These are phyloP conservation scores for Penicillium sp. DNA, from an alignment of 2,329 filamentous ascomycete genomes.

Conservation along the genomic window DNA sequence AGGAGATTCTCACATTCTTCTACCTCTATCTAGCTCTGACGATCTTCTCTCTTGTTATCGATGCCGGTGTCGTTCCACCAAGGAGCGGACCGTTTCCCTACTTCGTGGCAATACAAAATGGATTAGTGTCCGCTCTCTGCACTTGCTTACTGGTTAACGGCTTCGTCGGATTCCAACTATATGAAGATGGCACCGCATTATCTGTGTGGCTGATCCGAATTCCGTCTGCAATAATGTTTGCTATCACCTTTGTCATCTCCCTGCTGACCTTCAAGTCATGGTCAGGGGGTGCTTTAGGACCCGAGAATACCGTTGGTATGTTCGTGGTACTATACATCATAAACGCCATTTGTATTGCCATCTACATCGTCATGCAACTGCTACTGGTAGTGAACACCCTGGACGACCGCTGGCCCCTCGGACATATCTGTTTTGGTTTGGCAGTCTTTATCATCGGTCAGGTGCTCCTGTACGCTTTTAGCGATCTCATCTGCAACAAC, in stretches of 20 bases:
- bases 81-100: conserved; percentile 80
- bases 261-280: conserved; percentile 91
- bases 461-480: conserved; percentile 88
- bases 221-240: conserved; percentile 76
- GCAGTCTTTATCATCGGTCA: conserved; percentile 92
- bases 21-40: conserved; percentile 93
- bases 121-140: conserved; percentile 79
- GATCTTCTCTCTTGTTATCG: conserved; percentile 82
- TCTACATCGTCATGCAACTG: conserved; percentile 86
- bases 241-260: conserved; percentile 81
- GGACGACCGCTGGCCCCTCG: conserved; percentile 92
- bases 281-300: conserved; percentile 81
- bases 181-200: conserved; percentile 91
- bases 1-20: conserved; percentile 85
- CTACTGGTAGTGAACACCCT: conserved; percentile 85
- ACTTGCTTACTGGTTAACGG: conserved; percentile 93
- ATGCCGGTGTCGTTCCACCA: conserved; percentile 87
- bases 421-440: conserved; percentile 84
- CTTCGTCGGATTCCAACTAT: conserved; percentile 96
- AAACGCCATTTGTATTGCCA: conserved; percentile 79
- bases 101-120: conserved; percentile 85
- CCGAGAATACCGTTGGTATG: conserved; percentile 81
- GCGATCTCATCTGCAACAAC: conserved; percentile 76
- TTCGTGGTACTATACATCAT: conserved; percentile 91
- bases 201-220: conserved; percentile 90